Conservation (phyloP, 2,329 filamentous ascomycete genomes). For the Cordyceps pruinosa region DNA sequence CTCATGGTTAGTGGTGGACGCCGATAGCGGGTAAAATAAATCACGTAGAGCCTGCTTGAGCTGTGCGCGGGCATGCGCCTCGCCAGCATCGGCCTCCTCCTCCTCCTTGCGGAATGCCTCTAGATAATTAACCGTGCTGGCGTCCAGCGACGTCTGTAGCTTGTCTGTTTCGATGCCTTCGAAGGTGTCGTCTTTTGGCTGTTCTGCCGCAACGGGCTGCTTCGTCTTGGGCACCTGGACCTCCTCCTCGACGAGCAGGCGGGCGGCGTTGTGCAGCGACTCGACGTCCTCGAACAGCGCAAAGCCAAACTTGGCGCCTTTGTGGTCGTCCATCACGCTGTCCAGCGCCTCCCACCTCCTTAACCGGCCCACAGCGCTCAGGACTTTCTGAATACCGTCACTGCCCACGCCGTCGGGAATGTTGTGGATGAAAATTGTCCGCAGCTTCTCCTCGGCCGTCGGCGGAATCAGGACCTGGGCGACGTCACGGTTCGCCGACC, state of each 20-base stretch:
- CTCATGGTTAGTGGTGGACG: conserved; percentile 50
- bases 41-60: conserved; percentile 63
- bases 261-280: conserved; percentile 76
- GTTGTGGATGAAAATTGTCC: conserved; percentile 83
- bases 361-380: conserved; percentile 70
- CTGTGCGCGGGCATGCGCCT: conserved; percentile 61
- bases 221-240: conserved; percentile 77
- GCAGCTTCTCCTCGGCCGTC: conserved; percentile 81
- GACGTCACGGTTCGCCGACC: conserved; percentile 61
- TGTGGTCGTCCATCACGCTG: conserved; percentile 55
- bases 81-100: conserved; percentile 57
- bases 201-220: conserved; percentile 47
- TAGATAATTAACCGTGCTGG: conserved; percentile 76
- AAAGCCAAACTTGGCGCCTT: conserved; percentile 85
- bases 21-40: conserved; percentile 60
- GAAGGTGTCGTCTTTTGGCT: conserved; percentile 38
- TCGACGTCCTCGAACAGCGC: conserved; percentile 91
- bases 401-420: conserved; percentile 72
- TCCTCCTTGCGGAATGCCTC: conserved; percentile 64
- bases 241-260: conserved; percentile 74
- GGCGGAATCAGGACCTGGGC: conserved; percentile 67
- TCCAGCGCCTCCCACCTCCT: conserved; percentile 78
- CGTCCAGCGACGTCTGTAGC: conserved; percentile 71
- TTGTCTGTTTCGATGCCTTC: conserved; percentile 60
- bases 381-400: conserved; percentile 68